Conservation (phyloP, 345 rosid species). For the rapeseed (Brassica napus) region Da-Ae NC_063438.1:229501-230000, state of each 20-base stretch:
- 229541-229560: neutral
- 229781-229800: neutral
- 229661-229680: neutral
- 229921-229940: constrained; percentile 90
- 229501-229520: neutral
- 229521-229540: neutral
- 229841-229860: constrained; percentile 89
- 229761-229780: neutral
- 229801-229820: constrained; percentile 90
- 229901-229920: constrained; percentile 88
- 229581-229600: neutral
- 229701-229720: neutral
- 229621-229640: neutral
- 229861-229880: constrained; percentile 89
- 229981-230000: neutral
- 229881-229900: constrained; percentile 87
- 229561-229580: neutral
- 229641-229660: neutral
- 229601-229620: too few relatives aligned
- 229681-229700: neutral
- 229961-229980: neutral
- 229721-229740: neutral
- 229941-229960: constrained; percentile 95
- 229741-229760: neutral
- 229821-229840: constrained; percentile 97